Evolutionary conservation across 75 land plant genomes (phyloP).

Genomic region (Larix kaempferi): DNA sequence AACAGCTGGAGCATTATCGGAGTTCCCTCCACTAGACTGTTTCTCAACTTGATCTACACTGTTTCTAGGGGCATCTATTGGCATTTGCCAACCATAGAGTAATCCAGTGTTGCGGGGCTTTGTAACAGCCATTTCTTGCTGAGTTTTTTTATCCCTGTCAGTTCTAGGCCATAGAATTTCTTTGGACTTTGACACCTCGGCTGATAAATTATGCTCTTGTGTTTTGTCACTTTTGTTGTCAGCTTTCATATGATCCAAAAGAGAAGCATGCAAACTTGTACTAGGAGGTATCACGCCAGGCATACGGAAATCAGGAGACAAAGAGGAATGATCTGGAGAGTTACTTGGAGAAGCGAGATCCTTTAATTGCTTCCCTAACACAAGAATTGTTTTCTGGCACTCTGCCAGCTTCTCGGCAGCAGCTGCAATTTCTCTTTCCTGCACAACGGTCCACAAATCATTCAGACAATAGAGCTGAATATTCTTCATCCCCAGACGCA

Average conservation of each 20-base stretch:
- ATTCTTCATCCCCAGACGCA: no score
- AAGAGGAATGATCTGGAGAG: conserved; percentile 25
- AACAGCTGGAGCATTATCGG: background rate
- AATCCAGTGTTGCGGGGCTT: background rate
- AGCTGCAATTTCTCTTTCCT: conserved; percentile 76
- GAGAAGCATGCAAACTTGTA: conserved; percentile 14
- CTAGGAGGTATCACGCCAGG: conserved; percentile 8
- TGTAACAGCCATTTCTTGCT: background rate
- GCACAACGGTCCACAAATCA: background rate
- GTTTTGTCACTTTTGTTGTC: conserved; percentile 27
- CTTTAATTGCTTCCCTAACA: conserved; percentile 85
- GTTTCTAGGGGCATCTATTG: background rate
- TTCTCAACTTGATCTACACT: background rate
- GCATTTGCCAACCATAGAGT: background rate
- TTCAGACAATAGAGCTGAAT: no score
- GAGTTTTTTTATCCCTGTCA: background rate
- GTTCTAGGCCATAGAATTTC: conserved; percentile 21
- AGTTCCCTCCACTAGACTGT: conserved; percentile 5
- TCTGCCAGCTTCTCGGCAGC: conserved; percentile 83
- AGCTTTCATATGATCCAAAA: conserved; percentile 22
- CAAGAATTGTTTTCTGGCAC: conserved; percentile 83
- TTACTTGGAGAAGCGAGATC: conserved; percentile 51
- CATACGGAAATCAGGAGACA: background rate
- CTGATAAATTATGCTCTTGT: conserved; percentile 6
- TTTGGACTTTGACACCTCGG: conserved; percentile 27